phyloP scores from a whole-genome alignment of 768 basidiomycete genomes.

The Candolleomyces eurysporus region DNA sequence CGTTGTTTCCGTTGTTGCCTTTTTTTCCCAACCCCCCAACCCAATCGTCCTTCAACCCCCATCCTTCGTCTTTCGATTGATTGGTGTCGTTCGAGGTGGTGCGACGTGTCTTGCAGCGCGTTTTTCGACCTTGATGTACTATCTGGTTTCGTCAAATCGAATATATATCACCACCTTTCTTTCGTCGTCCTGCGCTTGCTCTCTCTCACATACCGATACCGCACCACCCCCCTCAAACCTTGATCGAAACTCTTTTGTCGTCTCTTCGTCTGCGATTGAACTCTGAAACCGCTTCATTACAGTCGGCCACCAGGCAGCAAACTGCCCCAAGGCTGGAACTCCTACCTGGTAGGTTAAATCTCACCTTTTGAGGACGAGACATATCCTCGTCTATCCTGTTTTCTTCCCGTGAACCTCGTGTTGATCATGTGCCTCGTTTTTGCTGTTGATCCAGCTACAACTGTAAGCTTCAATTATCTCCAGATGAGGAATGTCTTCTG shows the following conservation, averaged over 20 bases:
- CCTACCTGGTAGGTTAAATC: constrained; percentile 71
- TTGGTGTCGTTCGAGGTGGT: not conserved
- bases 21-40: constrained; percentile 11
- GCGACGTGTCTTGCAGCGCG: no score
- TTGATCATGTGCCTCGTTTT: constrained; percentile 1
- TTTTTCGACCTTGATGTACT: not conserved
- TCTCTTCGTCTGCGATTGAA: constrained; percentile 4
- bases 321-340: constrained; percentile 83
- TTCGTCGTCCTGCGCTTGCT: no score
- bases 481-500: not conserved
- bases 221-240: no score
- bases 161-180: no score
- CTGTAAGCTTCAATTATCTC: constrained; percentile 44
- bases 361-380: constrained; percentile 6
- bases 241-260: constrained; percentile 11
- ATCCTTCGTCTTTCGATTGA: not conserved
- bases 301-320: constrained; percentile 86
- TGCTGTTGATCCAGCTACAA: constrained; percentile 56
- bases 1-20: constrained; percentile 36
- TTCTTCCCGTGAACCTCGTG: constrained; percentile 5
- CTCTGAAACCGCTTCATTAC: constrained; percentile 15
- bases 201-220: no score
- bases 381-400: not conserved
- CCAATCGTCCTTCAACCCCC: constrained; percentile 22
- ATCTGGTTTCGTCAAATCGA: constrained; percentile 4